Conservation (phyloP, 805 yeast genomes). For the Candida pseudofarinosa region DNA sequence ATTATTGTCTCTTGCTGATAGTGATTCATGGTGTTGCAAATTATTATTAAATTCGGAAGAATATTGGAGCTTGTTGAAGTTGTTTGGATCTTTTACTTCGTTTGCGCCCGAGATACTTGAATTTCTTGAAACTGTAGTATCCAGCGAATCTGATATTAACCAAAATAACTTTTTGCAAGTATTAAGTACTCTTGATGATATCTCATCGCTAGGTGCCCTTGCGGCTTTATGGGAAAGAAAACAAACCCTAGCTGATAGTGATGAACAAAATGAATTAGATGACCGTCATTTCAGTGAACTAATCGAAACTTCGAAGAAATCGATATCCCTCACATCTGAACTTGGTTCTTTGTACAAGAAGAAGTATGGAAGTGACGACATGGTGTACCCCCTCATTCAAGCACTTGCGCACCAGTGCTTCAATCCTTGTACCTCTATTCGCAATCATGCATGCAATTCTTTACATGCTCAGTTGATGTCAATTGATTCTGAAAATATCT, state of each 20-base stretch:
- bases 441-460: conserved; percentile 59
- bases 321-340: conserved; percentile 57
- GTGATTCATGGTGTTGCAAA: conserved; percentile 41
- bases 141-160: conserved; percentile 33
- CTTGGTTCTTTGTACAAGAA: conserved; percentile 36
- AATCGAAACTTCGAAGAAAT: conserved; percentile 55
- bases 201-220: conserved; percentile 75
- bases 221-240: conserved; percentile 77
- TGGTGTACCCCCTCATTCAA: conserved; percentile 63
- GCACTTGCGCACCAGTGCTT: conserved; percentile 86
- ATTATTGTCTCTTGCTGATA: conserved; percentile 45
- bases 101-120: conserved; percentile 42
- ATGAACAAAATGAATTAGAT: conserved; percentile 37
- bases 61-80: conserved; percentile 54
- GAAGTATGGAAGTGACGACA: conserved; percentile 31
- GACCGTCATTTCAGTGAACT: conserved; percentile 49
- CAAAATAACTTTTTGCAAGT: conserved; percentile 57
- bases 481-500: conserved; percentile 31
- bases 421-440: conserved; percentile 78
- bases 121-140: conserved; percentile 40
- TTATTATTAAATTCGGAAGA: conserved; percentile 31
- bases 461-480: conserved; percentile 54
- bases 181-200: conserved; percentile 70
- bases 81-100: conserved; percentile 42
- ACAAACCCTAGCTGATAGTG: conserved; percentile 39